Conservation (phyloP, 805 yeast genomes). For the Candida taoyuanica region DNA sequence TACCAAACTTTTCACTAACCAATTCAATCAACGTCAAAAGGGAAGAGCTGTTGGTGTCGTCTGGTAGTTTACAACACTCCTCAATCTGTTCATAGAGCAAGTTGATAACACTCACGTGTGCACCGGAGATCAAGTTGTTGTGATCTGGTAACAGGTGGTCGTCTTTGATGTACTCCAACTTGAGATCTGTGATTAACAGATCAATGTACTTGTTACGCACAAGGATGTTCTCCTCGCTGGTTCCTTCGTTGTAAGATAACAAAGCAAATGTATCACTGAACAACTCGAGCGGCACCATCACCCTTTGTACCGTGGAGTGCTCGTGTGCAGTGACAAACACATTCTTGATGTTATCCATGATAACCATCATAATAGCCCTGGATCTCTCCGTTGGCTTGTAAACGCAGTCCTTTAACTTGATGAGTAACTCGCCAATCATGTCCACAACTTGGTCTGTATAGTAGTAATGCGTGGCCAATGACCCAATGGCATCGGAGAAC, state of each 20-base stretch:
- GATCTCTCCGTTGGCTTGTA: background rate
- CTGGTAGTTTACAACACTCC: slow-evolving; percentile 4
- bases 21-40: slow-evolving; percentile 14
- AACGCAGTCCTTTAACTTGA: slow-evolving; percentile 31
- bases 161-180: slow-evolving; percentile 18
- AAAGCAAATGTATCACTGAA: slow-evolving; percentile 22
- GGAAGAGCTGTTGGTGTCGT: slow-evolving; percentile 3
- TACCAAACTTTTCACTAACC: slow-evolving; percentile 35
- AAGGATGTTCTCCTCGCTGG: slow-evolving; percentile 2
- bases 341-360: slow-evolving; percentile 18
- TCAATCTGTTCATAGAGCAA: slow-evolving; percentile 23
- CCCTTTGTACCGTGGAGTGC: slow-evolving; percentile 22
- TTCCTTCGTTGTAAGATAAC: slow-evolving; percentile 6
- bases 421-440: slow-evolving; percentile 63
- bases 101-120: slow-evolving; percentile 19
- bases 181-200: slow-evolving; percentile 15
- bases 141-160: slow-evolving; percentile 17
- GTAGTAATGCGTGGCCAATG: slow-evolving; percentile 71
- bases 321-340: slow-evolving; percentile 16
- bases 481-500: slow-evolving; percentile 57
- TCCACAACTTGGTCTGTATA: slow-evolving; percentile 86
- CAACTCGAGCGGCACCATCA: slow-evolving; percentile 23
- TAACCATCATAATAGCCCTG: slow-evolving; percentile 6
- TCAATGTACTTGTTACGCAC: slow-evolving; percentile 20
- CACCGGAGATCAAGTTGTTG: slow-evolving; percentile 19